A percentile compares a stretch with the other conserved stretches of the same genome.
phyloP scores from a whole-genome alignment of 352 stramenopile species.

The Phytophthora vignae region DNA sequence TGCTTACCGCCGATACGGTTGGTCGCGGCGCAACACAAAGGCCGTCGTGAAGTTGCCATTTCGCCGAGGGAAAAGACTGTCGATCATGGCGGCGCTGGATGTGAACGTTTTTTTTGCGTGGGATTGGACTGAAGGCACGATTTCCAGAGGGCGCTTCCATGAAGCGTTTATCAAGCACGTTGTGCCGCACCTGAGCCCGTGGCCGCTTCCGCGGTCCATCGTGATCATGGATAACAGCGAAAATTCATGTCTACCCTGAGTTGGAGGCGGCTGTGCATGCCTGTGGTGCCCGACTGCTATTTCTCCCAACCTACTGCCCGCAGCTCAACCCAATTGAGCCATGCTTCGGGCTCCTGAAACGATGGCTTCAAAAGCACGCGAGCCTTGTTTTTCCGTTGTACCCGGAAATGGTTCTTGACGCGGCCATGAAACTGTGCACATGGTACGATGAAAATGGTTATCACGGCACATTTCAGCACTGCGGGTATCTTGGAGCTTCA shows the following conservation, averaged over 20 bases:
- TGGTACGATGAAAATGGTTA: slow-evolving; percentile 3
- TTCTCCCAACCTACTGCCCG: slow-evolving; percentile 1
- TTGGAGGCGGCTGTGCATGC: slow-evolving; percentile 9
- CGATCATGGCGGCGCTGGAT: slow-evolving; percentile 12
- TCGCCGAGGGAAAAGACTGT: slow-evolving; percentile 3
- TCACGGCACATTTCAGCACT: slow-evolving; percentile 1
- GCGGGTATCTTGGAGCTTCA: neutral
- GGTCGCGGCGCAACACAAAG: slow-evolving; percentile 17
- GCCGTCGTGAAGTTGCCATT: slow-evolving; percentile 20
- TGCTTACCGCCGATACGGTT: slow-evolving; percentile 19
- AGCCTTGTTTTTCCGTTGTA: slow-evolving; percentile 10
- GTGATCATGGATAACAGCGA: slow-evolving; percentile 19
- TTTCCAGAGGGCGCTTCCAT: slow-evolving; percentile 1
- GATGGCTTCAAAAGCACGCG: slow-evolving; percentile 6
- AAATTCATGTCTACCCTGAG: slow-evolving; percentile 14
- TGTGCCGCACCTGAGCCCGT: slow-evolving; percentile 82
- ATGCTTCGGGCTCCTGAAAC: slow-evolving; percentile 9
- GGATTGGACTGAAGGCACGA: slow-evolving; percentile 9
- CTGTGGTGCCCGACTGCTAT: slow-evolving; percentile 9
- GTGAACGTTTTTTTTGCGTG: slow-evolving; percentile 4
- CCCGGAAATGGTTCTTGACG: neutral
- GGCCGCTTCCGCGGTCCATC: slow-evolving; percentile 1
- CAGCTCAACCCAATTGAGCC: slow-evolving; percentile 19
- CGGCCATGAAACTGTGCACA: slow-evolving; percentile 9
- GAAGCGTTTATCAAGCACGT: slow-evolving; percentile 23